A percentile compares a stretch with the other conserved stretches of the same genome.
These are phyloP conservation scores for Phtheirospermum japonicum DNA, from an alignment of 257 asterid species.

Conservation along the genomic window DNA sequence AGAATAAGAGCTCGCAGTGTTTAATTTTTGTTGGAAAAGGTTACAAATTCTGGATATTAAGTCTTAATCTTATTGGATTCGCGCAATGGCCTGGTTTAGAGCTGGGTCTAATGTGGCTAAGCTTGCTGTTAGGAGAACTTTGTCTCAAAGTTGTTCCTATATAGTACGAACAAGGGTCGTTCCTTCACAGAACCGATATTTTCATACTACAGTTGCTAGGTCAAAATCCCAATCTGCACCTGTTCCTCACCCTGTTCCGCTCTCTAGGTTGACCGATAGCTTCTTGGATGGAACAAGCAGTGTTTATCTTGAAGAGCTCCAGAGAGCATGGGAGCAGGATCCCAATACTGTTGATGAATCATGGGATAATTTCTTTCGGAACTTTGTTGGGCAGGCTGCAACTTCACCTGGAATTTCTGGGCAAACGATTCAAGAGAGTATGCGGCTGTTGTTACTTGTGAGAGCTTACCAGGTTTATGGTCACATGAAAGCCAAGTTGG, in stretches of 20 bases:
- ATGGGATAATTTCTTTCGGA: slow-evolving; percentile 90
- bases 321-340: slow-evolving; percentile 95
- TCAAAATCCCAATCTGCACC: slow-evolving; percentile 83
- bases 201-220: slow-evolving; percentile 59
- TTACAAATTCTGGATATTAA: too few relatives aligned
- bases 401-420: slow-evolving; percentile 93
- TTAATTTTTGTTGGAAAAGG: too few relatives aligned
- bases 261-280: slow-evolving; percentile 89
- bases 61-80: too few relatives aligned
- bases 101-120: slow-evolving; percentile 75
- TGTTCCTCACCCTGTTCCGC: slow-evolving; percentile 83
- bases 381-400: slow-evolving; percentile 85
- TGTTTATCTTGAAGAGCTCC: slow-evolving; percentile 91
- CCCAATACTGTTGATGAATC: slow-evolving; percentile 86
- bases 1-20: not conserved
- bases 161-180: slow-evolving; percentile 38
- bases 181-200: slow-evolving; percentile 44
- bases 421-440: slow-evolving; percentile 92
- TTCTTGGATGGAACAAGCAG: slow-evolving; percentile 98
- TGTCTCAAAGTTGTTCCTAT: slow-evolving; percentile 47
- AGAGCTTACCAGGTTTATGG: slow-evolving; percentile 96
- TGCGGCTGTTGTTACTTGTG: slow-evolving; percentile 75
- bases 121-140: slow-evolving; percentile 67
- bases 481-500: slow-evolving; percentile 83
- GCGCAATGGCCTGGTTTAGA: slow-evolving; percentile 86